These are phyloP conservation scores for Apiotrichum brassicae DNA, from an alignment of 1,284 basidiomycete species.

Conservation along the genomic window DNA sequence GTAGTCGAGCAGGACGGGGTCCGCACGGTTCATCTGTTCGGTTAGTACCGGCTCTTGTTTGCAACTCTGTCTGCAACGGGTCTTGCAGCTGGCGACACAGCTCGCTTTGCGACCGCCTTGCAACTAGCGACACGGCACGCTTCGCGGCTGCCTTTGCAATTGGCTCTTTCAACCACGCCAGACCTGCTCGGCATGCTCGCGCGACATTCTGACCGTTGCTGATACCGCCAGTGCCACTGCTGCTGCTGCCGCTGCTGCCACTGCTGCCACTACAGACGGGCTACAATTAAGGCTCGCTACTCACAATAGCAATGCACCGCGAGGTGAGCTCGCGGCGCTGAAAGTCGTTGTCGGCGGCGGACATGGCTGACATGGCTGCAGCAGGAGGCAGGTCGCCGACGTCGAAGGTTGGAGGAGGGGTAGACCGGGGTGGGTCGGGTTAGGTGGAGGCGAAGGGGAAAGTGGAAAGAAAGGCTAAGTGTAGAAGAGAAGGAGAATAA, in stretches of 20 bases:
- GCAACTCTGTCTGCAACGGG: too few species aligned
- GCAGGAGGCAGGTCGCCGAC: conserved; percentile 9
- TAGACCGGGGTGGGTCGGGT: background rate
- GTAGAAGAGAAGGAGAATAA: too few species aligned
- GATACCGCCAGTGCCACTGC: too few species aligned
- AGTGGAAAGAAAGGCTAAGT: background rate
- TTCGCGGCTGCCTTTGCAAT: too few species aligned
- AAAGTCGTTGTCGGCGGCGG: conserved; percentile 32
- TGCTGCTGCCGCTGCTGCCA: background rate
- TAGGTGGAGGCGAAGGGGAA: conserved; percentile 1
- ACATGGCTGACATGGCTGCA: conserved; percentile 18
- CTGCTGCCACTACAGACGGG: background rate
- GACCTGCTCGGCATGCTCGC: too few species aligned
- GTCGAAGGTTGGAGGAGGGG: background rate
- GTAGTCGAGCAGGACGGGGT: conserved; percentile 79
- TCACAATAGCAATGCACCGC: conserved; percentile 79
- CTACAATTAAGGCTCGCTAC: conserved; percentile 6
- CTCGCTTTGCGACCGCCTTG: too few species aligned
- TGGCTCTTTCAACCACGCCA: too few species aligned
- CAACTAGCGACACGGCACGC: too few species aligned
- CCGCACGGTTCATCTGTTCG: conserved; percentile 78
- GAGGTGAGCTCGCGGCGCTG: conserved; percentile 73
- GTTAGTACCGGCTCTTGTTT: background rate
- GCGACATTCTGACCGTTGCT: too few species aligned
- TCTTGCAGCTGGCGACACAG: too few species aligned